A percentile compares a stretch with the other conserved stretches of the same genome.
phyloP scores from a whole-genome alignment of 2,329 filamentous ascomycete genomes.

The Aulographum hederae region DNA sequence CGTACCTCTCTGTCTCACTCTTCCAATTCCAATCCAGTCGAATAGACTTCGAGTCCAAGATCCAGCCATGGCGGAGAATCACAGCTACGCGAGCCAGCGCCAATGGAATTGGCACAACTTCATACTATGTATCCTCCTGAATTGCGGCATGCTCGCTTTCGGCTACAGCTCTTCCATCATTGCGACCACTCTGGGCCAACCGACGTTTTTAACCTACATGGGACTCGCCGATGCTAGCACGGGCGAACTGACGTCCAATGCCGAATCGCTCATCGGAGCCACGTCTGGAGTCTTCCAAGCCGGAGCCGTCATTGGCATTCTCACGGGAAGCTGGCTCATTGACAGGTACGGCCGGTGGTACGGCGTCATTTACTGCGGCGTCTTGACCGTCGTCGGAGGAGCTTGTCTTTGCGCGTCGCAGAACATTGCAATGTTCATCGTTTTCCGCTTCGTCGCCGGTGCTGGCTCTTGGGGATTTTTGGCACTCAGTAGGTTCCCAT shows the following conservation, averaged over 20 bases:
- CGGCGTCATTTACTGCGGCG: conserved; percentile 8
- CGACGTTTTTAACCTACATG: conserved; percentile 9
- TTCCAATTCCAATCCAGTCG: too few species aligned
- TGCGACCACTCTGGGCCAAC: conserved; percentile 9
- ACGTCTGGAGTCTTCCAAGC: conserved; percentile 11
- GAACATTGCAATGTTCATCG: conserved; percentile 9
- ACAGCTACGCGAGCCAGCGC: too few species aligned
- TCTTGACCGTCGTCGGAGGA: conserved; percentile 9
- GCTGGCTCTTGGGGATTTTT: conserved; percentile 10
- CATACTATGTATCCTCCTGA: conserved; percentile 8
- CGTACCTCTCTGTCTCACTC: too few species aligned
- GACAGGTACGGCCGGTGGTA: conserved; percentile 9
- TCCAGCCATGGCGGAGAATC: too few species aligned
- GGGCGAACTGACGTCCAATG: conserved; percentile 5
- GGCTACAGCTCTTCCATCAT: conserved; percentile 11
- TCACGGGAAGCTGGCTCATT: conserved; percentile 8
- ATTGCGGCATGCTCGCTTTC: conserved; percentile 9
- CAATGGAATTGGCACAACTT: conserved; percentile 10
- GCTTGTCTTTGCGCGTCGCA: conserved; percentile 7
- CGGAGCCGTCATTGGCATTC: conserved; percentile 8
- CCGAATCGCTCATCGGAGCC: conserved; percentile 8
- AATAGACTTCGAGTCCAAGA: too few species aligned
- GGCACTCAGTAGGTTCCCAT: conserved; percentile 9
- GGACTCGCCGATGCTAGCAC: conserved; percentile 8
- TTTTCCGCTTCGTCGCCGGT: conserved; percentile 5